A percentile compares a stretch with the other conserved stretches of the same genome.
phyloP scores from a whole-genome alignment of 345 rosid genomes.

The Salix koriyanagi region DNA sequence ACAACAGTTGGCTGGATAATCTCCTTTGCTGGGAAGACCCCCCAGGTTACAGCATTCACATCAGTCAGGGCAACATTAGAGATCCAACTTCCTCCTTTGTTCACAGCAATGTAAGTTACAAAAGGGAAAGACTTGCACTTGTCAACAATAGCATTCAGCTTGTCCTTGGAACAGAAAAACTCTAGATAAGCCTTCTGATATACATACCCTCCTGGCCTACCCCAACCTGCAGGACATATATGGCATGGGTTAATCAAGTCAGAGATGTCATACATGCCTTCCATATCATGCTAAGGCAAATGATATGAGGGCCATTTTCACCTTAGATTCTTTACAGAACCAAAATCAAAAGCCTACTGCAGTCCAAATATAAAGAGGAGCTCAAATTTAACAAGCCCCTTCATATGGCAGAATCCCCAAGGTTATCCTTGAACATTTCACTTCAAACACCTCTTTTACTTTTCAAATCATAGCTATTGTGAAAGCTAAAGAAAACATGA shows the following conservation, averaged over 20 bases:
- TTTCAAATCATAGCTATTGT: neutral
- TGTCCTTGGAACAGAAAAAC: constrained; percentile 84
- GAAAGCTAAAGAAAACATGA: neutral
- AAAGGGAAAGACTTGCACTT: constrained; percentile 59
- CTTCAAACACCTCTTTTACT: neutral
- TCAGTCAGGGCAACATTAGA: constrained; percentile 46
- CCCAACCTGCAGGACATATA: constrained; percentile 72
- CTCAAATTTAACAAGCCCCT: neutral
- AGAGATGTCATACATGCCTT: neutral
- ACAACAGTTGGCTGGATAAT: constrained; percentile 92
- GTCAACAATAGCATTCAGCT: constrained; percentile 53
- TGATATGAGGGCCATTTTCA: neutral
- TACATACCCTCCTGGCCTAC: constrained; percentile 89
- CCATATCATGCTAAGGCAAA: neutral
- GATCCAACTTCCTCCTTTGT: constrained; percentile 54
- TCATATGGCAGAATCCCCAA: neutral
- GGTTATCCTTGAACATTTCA: neutral
- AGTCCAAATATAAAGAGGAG: neutral
- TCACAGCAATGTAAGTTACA: constrained; percentile 68
- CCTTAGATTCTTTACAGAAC: neutral
- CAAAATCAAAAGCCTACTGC: neutral
- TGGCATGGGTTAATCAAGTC: neutral
- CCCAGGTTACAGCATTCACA: constrained; percentile 97
- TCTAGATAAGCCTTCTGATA: constrained; percentile 96
- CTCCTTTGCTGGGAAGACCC: constrained; percentile 88